Percentiles rank a stretch among this genome's conserved stretches.
These are phyloP conservation scores for Chalciporus chontae DNA, from an alignment of 768 basidiomycete genomes.

Conservation along the genomic window DNA sequence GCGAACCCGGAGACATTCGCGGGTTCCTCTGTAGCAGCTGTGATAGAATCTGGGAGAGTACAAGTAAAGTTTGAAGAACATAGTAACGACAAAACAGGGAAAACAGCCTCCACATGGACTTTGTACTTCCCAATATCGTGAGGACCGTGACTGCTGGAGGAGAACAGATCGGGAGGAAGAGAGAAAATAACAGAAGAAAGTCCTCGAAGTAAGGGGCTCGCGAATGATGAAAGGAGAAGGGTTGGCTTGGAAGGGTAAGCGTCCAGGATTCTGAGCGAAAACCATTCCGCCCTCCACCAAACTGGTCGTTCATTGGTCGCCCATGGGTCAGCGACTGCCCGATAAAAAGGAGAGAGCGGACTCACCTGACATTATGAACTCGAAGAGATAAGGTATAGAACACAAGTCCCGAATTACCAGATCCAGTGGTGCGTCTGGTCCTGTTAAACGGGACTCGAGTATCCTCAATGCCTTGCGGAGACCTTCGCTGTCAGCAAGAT, in stretches of 20 bases:
- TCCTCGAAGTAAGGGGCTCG: constrained; percentile 19
- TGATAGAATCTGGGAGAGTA: not conserved
- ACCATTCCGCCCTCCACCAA: constrained; percentile 1
- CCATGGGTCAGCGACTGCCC: not conserved
- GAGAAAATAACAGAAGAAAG: constrained; percentile 26
- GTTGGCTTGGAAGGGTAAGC: constrained; percentile 29
- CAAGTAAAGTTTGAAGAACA: constrained; percentile 10
- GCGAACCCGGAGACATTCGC: constrained; percentile 4
- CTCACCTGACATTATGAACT: constrained; percentile 29
- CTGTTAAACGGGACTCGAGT: constrained; percentile 27
- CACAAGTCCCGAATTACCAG: constrained; percentile 28
- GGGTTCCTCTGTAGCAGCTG: constrained; percentile 1
- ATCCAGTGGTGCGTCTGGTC: constrained; percentile 15
- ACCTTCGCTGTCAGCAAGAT: constrained; percentile 19
- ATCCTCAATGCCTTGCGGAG: constrained; percentile 11
- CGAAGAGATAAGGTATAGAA: constrained; percentile 24
- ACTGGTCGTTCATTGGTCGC: constrained; percentile 11
- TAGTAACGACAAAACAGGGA: constrained; percentile 19
- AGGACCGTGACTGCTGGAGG: constrained; percentile 5
- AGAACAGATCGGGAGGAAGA: constrained; percentile 16
- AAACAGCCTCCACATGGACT: constrained; percentile 20
- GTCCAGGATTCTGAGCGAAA: constrained; percentile 31
- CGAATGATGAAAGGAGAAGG: constrained; percentile 19
- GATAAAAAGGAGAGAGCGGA: not conserved
- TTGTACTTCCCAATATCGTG: constrained; percentile 17